Base-by-base conservation (phyloP, 805 yeast species). In the Spathaspora gorwiae region DNA sequence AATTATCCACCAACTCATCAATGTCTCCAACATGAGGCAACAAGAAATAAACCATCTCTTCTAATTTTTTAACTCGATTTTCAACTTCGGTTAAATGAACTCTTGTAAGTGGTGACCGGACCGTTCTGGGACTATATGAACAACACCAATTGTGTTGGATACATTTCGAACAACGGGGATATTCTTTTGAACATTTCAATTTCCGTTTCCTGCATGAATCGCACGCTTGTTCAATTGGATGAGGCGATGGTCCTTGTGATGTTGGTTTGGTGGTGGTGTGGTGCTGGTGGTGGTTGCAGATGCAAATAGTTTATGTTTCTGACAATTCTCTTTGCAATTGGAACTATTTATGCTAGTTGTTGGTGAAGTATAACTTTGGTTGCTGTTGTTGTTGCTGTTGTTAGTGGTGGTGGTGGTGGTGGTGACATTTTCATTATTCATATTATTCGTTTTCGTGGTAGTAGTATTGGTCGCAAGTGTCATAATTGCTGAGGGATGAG, bases 161-260 rank as follows among this genome's bases (percentile, higher is more conserved):
- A 66, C 96, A 88, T 56, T 87, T 87, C 38, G 82, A 68, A 57
- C 96, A 88, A 50, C 76, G 78, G 2, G 96, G 96, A 26, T 65
- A 72, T 48, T 83, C 87, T 56, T 87, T 88, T 29, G 95, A 81
- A 60, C 96, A 88, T 58, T 82, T 83, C 48, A 87, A 72, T 64
- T 88, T 88, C 45, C 94, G 73, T 53, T 81, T 78, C 33, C 96
- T 77, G 60, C 96, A 88, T 3, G 90, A 81, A 62, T 88, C 96
- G 63, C 96, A 88, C 8, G 82, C 82, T 57, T 78, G 83, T 56
- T 78, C 82, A 29, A 76, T 75, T 36, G 47, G 48, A 24, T 42
- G 46, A 10, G 40, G 46, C n/a, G 48, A n/a, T n/a, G 29, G 26
- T 34, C 29, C 24, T 33, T 33, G 11, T 9, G 35, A 15, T 26